phyloP scores from a whole-genome alignment of 768 basidiomycete genomes.

The Lactarius deliciosus region DNA sequence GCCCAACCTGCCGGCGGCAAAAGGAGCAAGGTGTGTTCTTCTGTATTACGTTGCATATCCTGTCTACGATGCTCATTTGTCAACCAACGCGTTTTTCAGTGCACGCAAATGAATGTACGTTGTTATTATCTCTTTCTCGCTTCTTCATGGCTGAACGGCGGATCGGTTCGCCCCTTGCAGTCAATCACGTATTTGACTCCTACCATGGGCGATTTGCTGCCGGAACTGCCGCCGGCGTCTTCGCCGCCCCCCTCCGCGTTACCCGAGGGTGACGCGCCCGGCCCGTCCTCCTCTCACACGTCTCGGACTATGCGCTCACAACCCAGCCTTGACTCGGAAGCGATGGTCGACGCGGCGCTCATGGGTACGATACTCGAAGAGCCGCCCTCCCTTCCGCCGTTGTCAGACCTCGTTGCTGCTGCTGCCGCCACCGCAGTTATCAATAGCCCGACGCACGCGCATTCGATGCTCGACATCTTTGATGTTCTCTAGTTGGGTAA shows the following conservation, averaged over 20 bases:
- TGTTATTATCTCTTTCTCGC: background rate
- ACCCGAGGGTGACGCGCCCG: conserved; percentile 1
- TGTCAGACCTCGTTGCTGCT: conserved; percentile 14
- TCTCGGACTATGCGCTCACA: conserved; percentile 18
- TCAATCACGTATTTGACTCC: conserved; percentile 37
- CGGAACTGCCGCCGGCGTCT: background rate
- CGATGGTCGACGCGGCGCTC: conserved; percentile 24
- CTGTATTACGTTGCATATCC: background rate
- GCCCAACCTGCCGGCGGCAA: conserved; percentile 57
- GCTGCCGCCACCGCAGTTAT: background rate
- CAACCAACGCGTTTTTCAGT: conserved; percentile 38
- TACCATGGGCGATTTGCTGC: conserved; percentile 9
- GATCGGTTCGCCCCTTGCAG: conserved; percentile 24
- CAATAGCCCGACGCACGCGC: conserved; percentile 28
- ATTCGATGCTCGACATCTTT: conserved; percentile 32
- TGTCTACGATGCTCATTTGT: conserved; percentile 3
- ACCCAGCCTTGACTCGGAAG: conserved; percentile 20
- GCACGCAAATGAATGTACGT: conserved; percentile 77
- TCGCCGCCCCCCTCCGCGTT: background rate
- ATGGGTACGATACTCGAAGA: conserved; percentile 14
- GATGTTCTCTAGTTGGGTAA: conserved; percentile 28
- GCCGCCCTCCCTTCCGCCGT: conserved; percentile 16
- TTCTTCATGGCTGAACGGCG: conserved; percentile 5
- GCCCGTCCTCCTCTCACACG: conserved; percentile 2
- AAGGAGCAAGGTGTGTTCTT: conserved; percentile 58